Evolutionary conservation across 2,329 filamentous ascomycete genomes (phyloP).

Genomic region (Ambrosiella beaveri): DNA sequence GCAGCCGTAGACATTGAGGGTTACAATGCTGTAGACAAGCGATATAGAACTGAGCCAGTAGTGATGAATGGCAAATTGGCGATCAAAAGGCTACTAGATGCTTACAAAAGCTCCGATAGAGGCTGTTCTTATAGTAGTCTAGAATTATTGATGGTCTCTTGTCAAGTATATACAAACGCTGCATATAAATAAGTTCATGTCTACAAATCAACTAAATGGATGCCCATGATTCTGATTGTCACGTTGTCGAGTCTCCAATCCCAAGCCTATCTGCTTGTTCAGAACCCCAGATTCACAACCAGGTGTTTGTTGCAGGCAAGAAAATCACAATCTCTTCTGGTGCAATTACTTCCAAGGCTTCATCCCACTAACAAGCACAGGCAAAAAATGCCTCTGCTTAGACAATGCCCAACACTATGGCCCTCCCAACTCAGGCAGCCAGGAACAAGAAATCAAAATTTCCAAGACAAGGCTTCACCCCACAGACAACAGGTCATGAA

Average conservation of each 20-base stretch:
- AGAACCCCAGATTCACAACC: background rate
- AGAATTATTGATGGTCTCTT: too few relatives aligned
- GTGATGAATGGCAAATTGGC: too few relatives aligned
- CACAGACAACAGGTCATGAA: background rate
- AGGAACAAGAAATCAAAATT: background rate
- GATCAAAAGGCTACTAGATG: too few relatives aligned
- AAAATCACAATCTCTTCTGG: background rate
- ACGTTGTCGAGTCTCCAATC: background rate
- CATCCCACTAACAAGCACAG: background rate
- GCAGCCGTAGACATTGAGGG: too few relatives aligned
- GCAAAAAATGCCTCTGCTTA: too few relatives aligned
- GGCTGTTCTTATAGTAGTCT: too few relatives aligned
- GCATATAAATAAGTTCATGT: background rate
- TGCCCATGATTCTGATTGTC: background rate
- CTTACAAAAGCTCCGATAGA: too few relatives aligned
- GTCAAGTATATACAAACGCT: background rate
- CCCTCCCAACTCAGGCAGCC: too few relatives aligned
- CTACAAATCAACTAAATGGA: background rate
- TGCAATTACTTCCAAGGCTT: background rate
- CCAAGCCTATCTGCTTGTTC: background rate
- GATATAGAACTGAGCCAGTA: too few relatives aligned
- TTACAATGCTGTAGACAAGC: too few relatives aligned
- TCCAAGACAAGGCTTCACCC: background rate
- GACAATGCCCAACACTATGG: too few relatives aligned
- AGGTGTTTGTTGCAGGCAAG: background rate